Evolutionary conservation across 23 red algal species (phyloP).

Genomic region (Cyanidium caldarium): DNA sequence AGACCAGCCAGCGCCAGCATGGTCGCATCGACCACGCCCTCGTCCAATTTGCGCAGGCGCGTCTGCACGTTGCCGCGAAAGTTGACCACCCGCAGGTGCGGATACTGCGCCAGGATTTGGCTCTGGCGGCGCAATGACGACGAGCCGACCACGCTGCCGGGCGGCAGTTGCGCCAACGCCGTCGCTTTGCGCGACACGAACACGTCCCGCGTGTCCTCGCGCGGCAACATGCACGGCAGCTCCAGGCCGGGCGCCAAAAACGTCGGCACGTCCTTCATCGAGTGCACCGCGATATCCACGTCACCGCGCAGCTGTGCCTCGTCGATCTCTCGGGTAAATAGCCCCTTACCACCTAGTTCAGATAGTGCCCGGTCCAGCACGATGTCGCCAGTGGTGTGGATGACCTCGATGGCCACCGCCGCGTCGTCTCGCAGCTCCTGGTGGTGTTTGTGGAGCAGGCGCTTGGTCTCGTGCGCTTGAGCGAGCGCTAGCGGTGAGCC

Average conservation of each 20-base stretch:
- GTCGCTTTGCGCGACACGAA: constrained; percentile 76
- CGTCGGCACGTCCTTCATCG: constrained; percentile 99
- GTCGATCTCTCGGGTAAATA: constrained; percentile 99
- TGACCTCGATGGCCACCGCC: constrained; percentile 72
- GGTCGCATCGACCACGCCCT: constrained; percentile 85
- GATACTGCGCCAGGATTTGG: constrained; percentile 91
- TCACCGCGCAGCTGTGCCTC: constrained; percentile 78
- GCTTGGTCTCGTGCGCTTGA: constrained; percentile 64
- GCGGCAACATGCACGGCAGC: constrained; percentile 71
- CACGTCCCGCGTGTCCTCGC: constrained; percentile 92
- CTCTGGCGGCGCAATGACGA: constrained; percentile 77
- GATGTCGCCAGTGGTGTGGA: constrained; percentile 93
- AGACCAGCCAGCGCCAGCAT: constrained; percentile 87
- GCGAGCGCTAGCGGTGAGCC: constrained; percentile 92
- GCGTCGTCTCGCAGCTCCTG: constrained; percentile 33
- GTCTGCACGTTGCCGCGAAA: constrained; percentile 99
- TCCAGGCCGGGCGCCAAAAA: constrained; percentile 75
- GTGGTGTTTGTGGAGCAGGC: constrained; percentile 49
- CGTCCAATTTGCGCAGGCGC: constrained; percentile 62
- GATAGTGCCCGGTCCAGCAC: constrained; percentile 89
- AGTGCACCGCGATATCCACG: constrained; percentile 98
- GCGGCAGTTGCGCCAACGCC: constrained; percentile 44
- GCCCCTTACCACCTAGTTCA: constrained; percentile 92
- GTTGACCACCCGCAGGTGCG: constrained; percentile 74
- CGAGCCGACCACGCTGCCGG: constrained; percentile 72